These are phyloP conservation scores for Ceratobasidium papillatum DNA, from an alignment of 1,284 basidiomycete species.

Conservation along the genomic window DNA sequence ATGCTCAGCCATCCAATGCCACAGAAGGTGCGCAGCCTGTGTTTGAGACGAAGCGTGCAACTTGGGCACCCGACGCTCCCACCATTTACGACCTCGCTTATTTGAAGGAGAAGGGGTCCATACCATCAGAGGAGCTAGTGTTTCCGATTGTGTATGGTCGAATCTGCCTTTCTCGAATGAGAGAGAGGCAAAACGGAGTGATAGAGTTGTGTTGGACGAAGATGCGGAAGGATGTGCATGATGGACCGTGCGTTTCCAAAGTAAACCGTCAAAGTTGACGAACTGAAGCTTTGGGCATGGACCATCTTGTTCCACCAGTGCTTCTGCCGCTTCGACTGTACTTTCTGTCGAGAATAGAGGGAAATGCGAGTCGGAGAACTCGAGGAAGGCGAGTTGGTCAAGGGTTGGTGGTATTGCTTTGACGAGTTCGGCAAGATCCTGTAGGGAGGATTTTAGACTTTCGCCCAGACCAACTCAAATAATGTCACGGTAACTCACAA, in stretches of 20 bases:
- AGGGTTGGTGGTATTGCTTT: conserved; percentile 12
- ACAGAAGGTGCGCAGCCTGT: conserved; percentile 8
- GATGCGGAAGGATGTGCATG: background rate
- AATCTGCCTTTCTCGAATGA: background rate
- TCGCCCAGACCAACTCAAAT: background rate
- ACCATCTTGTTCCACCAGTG: background rate
- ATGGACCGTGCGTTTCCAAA: conserved; percentile 1
- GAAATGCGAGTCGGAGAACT: conserved; percentile 1
- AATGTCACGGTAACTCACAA: background rate
- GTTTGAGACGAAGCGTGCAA: conserved; percentile 10
- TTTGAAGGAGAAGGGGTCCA: conserved; percentile 24
- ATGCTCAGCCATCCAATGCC: conserved; percentile 29
- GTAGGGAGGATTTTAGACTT: background rate
- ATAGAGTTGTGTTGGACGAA: background rate
- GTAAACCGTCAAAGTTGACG: conserved; percentile 20
- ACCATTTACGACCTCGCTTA: conserved; percentile 31
- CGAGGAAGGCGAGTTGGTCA: background rate
- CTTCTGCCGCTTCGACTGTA: background rate
- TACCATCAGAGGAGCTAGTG: background rate
- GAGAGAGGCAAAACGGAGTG: background rate
- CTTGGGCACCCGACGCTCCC: conserved; percentile 2
- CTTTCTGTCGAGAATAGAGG: background rate
- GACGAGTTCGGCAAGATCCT: background rate
- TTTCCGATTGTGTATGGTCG: background rate
- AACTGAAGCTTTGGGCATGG: conserved; percentile 1